Conservation (phyloP, 2,329 filamentous ascomycete genomes). For the Fusarium equiseti region DNA sequence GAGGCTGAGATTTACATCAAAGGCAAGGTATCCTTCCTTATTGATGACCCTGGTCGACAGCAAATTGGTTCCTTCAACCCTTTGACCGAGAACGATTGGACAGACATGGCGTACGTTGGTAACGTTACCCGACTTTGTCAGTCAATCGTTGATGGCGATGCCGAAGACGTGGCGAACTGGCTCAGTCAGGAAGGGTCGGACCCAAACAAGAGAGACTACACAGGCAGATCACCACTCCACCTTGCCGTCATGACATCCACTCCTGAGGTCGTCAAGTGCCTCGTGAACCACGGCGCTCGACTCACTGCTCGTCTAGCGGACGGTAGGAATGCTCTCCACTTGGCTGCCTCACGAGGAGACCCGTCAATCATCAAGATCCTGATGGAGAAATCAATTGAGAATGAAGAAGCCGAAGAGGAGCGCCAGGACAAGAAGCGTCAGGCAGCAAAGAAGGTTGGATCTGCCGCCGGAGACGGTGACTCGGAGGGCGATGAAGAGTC, state of each 20-base stretch:
- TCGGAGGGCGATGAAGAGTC: constrained; percentile 43
- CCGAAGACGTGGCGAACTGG: constrained; percentile 79
- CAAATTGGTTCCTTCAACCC: constrained; percentile 80
- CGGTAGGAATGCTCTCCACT: constrained; percentile 84
- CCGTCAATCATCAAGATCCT: constrained; percentile 77
- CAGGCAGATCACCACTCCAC: constrained; percentile 82
- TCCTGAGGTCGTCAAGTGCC: constrained; percentile 74
- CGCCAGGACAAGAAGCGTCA: constrained; percentile 64
- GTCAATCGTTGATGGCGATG: constrained; percentile 80
- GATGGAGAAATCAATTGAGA: constrained; percentile 78
- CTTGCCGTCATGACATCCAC: constrained; percentile 78
- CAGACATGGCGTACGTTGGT: constrained; percentile 89
- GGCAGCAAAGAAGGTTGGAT: constrained; percentile 44
- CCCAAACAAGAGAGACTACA: constrained; percentile 80
- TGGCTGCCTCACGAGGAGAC: constrained; percentile 79
- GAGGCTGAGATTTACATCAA: constrained; percentile 83
- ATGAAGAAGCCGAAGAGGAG: constrained; percentile 75
- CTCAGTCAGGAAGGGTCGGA: constrained; percentile 74
- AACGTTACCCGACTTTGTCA: constrained; percentile 82
- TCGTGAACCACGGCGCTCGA: constrained; percentile 79
- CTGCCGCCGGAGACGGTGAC: constrained; percentile 8
- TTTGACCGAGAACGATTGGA: constrained; percentile 85
- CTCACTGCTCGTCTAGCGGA: constrained; percentile 81
- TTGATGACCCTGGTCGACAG: constrained; percentile 85
- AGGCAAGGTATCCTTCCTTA: constrained; percentile 78